Conservation (phyloP, 2,329 filamentous ascomycete genomes). For the Curvularia sp. region DNA sequence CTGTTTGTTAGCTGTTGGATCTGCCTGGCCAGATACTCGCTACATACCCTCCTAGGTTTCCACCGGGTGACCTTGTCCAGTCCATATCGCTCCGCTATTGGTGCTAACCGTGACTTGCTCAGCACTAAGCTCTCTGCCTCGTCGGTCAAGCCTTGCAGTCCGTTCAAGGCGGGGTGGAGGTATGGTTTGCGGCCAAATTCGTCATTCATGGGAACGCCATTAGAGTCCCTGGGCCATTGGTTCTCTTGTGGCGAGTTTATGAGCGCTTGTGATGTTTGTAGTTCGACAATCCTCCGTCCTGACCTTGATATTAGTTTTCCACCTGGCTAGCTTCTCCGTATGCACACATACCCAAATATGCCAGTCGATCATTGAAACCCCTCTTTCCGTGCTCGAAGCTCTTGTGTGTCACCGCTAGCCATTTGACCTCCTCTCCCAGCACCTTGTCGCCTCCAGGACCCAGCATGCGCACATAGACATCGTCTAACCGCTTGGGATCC, state of each 20-base stretch:
- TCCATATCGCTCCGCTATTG: slow-evolving; percentile 73
- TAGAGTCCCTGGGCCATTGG: slow-evolving; percentile 29
- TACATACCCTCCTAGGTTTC: slow-evolving; percentile 80
- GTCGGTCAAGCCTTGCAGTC: slow-evolving; percentile 74
- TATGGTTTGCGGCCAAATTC: slow-evolving; percentile 67
- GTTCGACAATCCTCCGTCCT: slow-evolving; percentile 70
- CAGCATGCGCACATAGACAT: slow-evolving; percentile 78
- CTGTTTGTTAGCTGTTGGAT: slow-evolving; percentile 4
- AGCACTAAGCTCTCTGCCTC: slow-evolving; percentile 68
- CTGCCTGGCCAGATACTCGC: not conserved
- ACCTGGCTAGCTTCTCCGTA: not conserved
- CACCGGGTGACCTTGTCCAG: slow-evolving; percentile 81
- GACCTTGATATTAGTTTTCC: slow-evolving; percentile 26
- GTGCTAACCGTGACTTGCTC: slow-evolving; percentile 69
- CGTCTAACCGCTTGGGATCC: slow-evolving; percentile 75
- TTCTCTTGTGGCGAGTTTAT: slow-evolving; percentile 57
- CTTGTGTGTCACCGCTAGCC: slow-evolving; percentile 97
- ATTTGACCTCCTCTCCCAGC: slow-evolving; percentile 91
- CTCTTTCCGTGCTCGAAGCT: slow-evolving; percentile 94
- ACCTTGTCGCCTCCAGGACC: slow-evolving; percentile 75
- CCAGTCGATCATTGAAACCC: slow-evolving; percentile 92
- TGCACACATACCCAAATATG: slow-evolving; percentile 75
- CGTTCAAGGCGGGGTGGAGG: slow-evolving; percentile 71
- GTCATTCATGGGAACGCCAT: slow-evolving; percentile 36
- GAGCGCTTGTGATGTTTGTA: slow-evolving; percentile 70